Evolutionary conservation across 2,329 filamentous ascomycete species (phyloP).

Genomic region (Huntiella savannae): DNA sequence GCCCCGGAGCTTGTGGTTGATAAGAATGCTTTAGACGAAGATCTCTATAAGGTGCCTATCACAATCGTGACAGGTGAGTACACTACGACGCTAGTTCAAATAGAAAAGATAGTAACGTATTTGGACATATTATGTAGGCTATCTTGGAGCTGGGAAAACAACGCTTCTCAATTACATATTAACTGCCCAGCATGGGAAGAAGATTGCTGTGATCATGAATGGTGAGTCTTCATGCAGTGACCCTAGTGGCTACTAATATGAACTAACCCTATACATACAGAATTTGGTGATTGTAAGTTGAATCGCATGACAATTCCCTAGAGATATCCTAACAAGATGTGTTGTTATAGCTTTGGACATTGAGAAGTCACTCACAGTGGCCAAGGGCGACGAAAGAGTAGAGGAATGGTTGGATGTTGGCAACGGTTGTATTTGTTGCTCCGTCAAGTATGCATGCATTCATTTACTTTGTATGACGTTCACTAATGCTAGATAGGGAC

Average conservation of each 20-base stretch:
- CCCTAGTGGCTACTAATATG: background rate
- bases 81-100: conserved; percentile 10
- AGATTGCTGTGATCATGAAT: conserved; percentile 94
- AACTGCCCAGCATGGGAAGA: conserved; percentile 88
- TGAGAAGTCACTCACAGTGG: conserved; percentile 87
- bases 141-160: conserved; percentile 88
- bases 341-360: conserved; percentile 59
- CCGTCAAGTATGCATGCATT: conserved; percentile 50
- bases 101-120: background rate
- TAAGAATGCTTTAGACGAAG: conserved; percentile 23
- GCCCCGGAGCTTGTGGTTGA: conserved; percentile 18
- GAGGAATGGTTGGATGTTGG: conserved; percentile 92
- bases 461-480: background rate
- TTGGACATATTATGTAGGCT: conserved; percentile 35
- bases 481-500: conserved; percentile 35
- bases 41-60: conserved; percentile 53
- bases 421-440: conserved; percentile 96
- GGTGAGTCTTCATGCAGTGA: conserved; percentile 24
- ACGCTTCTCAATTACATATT: conserved; percentile 92
- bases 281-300: conserved; percentile 60
- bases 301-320: background rate
- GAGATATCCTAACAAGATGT: conserved; percentile 7
- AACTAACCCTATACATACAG: conserved; percentile 22
- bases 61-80: conserved; percentile 59
- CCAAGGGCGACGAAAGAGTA: conserved; percentile 60